Base-by-base conservation (phyloP, 2,329 filamentous ascomycete genomes). In the Emergomyces pasteurianus region DNA sequence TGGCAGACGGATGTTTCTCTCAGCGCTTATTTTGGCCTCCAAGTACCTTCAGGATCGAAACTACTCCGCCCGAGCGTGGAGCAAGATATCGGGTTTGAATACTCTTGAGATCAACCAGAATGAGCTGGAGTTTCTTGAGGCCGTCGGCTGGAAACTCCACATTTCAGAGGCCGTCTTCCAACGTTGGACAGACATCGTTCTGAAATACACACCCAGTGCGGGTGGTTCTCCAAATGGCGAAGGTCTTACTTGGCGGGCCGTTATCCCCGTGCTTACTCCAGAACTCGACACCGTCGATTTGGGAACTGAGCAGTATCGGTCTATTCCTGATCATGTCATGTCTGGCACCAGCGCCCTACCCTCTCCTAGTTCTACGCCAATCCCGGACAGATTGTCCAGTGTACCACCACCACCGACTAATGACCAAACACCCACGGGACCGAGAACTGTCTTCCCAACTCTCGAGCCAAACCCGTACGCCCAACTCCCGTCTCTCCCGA, bases 1-100 rank as follows among this genome's bases (percentile, higher is more conserved):
- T 75, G 94, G 94, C 60, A 88, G 94, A 64, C 90, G 94, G 70
- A 97, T 97, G 92, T 97, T 99, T 73, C 82, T 99, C 59, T 87
- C 94, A 12, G 92, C 92, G 55, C 81, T 99, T 63, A 97, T 99
- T 66, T 81, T 99, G 61, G 94, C 94, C 1, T 97, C 94, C 42
- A 99, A 99, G 79, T 99, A 97, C 73, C 80, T 99, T 54, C 94
- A 99, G 75, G 94, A 99, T 73, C 87, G 92, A 67, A 99, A 97
- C 77, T 99, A 95, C 76, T 97, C 94, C 16, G 91, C 94, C 56
- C 87, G 92, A 60, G 94, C 94, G 49, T 99, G 94, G 94, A 97
- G 92, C 75, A 97, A 96, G 80, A 99, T 99, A 68, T 97, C 94
- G 21, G 94, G 94, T n/a, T 80, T 99, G 61, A 90, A 89, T 72